Percentiles rank a stretch among this genome's conserved stretches.
These are phyloP conservation scores for Fusarium sterilihyphosum DNA, from an alignment of 2,329 filamentous ascomycete genomes.

Conservation along the genomic window DNA sequence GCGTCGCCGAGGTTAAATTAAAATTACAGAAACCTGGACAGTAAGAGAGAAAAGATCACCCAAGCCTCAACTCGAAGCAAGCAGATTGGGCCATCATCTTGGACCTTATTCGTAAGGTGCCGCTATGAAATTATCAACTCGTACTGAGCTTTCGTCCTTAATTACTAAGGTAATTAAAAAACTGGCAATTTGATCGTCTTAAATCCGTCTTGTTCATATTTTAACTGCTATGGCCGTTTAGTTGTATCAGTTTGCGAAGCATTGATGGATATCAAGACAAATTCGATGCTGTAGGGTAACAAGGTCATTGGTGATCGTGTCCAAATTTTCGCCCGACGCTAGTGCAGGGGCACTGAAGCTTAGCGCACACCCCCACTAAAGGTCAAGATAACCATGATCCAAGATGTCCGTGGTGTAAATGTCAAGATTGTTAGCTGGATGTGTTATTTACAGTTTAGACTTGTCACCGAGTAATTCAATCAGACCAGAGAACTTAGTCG, in stretches of 20 bases:
- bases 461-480: accelerated
- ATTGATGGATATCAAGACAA: not conserved
- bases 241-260: accelerated
- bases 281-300: not conserved
- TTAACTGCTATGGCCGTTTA: accelerated
- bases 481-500: too few species aligned
- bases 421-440: too few species aligned
- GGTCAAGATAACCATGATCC: not conserved
- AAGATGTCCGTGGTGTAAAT: too few species aligned
- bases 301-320: not conserved
- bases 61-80: accelerated
- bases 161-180: accelerated
- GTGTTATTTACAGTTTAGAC: too few species aligned
- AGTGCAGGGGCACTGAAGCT: not conserved
- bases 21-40: accelerated
- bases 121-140: accelerated
- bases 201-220: accelerated
- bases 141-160: too few species aligned
- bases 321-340: not conserved
- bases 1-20: too few species aligned
- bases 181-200: accelerated
- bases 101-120: accelerated
- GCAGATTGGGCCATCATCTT: accelerated
- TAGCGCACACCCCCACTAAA: not conserved
- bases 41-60: accelerated